Base-by-base conservation (phyloP, 768 basidiomycete species). In the Termitomyces sp. region DNA sequence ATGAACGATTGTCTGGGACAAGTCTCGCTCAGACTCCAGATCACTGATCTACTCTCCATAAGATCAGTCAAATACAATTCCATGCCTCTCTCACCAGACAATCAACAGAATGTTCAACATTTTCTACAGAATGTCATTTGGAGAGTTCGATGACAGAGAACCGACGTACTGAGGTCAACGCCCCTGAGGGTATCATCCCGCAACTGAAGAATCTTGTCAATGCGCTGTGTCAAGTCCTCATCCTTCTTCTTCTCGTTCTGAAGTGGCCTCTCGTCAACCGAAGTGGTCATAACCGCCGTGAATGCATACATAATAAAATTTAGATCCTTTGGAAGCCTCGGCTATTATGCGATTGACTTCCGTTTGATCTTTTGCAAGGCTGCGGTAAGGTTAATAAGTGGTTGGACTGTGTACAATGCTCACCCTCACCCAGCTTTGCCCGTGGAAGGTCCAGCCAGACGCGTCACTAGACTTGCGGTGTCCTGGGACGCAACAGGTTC, bases 181-280 rank as follows among this genome's bases (percentile, higher is more conserved):
- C 77, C 82, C 40, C 73, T 78, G 55, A 83, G 58, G 3, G 76
- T 74, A 43, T 86, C 83, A 61, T 90, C 85, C 23, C 83, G 79
- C 59, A 79, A 79, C 59, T 82, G 82, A 53, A 92, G 71, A 35
- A 94, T 83, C 65, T 77, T 83, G 47, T 79, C 72, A 54, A 98
- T 93, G 62, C 87, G 82, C 56, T 84, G 81, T 0, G 89, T 92
- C 45, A 97, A 72, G 50, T 92, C 90, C 62, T 86, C 86, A 70
- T 98, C 93, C 67, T 91, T 95, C 66, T 83, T 82, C 69, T 92
- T 93, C 75, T 97, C 94, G 62, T 95, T 94, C 84, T 92, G 14
- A 19, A 38, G 14, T 5, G 25, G n/a, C 23, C 45, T 25, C 2
- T 53, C 32, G 42, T 57, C 44, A 58, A 42, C 25, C 16, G 11